phyloP scores from a whole-genome alignment of 352 stramenopile genomes.

The Globisporangium nagaii region DNA sequence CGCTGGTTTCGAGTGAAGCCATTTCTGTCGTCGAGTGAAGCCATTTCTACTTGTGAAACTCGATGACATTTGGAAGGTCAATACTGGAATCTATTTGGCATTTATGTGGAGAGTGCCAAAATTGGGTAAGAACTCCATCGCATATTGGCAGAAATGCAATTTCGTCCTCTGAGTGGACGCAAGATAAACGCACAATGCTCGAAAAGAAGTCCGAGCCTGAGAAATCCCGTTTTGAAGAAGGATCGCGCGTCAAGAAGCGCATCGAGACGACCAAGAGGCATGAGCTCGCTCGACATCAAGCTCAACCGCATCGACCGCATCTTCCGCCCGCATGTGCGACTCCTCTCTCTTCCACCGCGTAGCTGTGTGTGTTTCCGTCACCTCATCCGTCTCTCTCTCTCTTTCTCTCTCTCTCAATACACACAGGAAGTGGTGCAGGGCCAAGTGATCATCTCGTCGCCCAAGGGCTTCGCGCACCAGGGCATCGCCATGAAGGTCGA shows the following conservation, averaged over 20 bases:
- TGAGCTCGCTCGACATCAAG: constrained; percentile 83
- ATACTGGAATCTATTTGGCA: too few species aligned
- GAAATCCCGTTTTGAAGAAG: too few species aligned
- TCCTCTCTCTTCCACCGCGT: not conserved
- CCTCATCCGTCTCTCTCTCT: not conserved
- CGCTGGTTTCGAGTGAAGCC: too few species aligned
- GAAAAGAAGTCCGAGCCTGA: too few species aligned
- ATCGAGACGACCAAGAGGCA: constrained; percentile 8
- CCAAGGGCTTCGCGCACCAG: constrained; percentile 79
- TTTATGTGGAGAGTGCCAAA: too few species aligned
- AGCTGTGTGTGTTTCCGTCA: not conserved
- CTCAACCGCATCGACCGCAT: constrained; percentile 83
- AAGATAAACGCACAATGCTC: too few species aligned
- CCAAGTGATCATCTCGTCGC: constrained; percentile 80
- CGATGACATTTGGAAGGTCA: too few species aligned
- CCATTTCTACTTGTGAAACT: too few species aligned
- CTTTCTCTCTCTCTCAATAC: not conserved
- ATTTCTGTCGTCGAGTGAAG: too few species aligned
- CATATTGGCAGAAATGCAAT: too few species aligned
- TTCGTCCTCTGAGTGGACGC: too few species aligned
- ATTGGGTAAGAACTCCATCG: too few species aligned
- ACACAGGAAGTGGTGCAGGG: constrained; percentile 75
- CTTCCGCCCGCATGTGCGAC: constrained; percentile 71
- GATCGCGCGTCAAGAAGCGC: not conserved
- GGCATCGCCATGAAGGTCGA: constrained; percentile 83